Conservation (phyloP, 78 protist species). For the Polysphondylium violaceum region DNA sequence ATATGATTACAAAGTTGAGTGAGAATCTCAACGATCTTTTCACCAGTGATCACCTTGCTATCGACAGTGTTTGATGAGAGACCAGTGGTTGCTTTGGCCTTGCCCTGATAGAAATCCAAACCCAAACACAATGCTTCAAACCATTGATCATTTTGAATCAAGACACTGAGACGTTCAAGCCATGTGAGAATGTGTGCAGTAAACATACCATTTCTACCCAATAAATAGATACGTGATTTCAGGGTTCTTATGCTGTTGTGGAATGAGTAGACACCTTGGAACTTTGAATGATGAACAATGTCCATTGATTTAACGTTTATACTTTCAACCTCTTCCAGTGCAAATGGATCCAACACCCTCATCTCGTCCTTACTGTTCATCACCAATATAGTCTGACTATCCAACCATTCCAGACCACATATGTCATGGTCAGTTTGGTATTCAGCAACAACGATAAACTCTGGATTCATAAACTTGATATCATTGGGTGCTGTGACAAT, state of each 20-base stretch:
- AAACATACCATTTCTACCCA: slow-evolving; percentile 57
- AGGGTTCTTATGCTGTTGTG: slow-evolving; percentile 33
- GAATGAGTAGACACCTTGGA: slow-evolving; percentile 50
- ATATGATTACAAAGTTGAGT: slow-evolving; percentile 35
- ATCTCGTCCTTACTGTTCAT: slow-evolving; percentile 42
- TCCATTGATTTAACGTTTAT: slow-evolving; percentile 66
- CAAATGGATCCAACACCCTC: slow-evolving; percentile 69
- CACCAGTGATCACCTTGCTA: slow-evolving; percentile 10
- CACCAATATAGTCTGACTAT: slow-evolving; percentile 42
- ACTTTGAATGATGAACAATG: slow-evolving; percentile 48
- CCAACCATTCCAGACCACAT: slow-evolving; percentile 78
- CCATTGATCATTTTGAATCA: slow-evolving; percentile 25
- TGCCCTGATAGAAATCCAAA: slow-evolving; percentile 74
- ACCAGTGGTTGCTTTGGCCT: slow-evolving; percentile 76
- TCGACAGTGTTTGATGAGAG: slow-evolving; percentile 31
- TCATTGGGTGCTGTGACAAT: slow-evolving; percentile 53
- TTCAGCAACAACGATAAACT: slow-evolving; percentile 65
- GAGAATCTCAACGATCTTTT: slow-evolving; percentile 70
- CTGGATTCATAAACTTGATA: slow-evolving; percentile 34
- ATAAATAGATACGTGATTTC: slow-evolving; percentile 33
- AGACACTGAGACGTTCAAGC: slow-evolving; percentile 48
- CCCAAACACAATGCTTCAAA: slow-evolving; percentile 79
- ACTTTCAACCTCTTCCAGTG: slow-evolving; percentile 72
- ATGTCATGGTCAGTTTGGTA: slow-evolving; percentile 51
- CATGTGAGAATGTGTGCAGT: slow-evolving; percentile 70